A percentile compares a stretch with the other conserved stretches of the same genome.
These are phyloP conservation scores for Penicillium expansum DNA, from an alignment of 2,329 filamentous ascomycete genomes.

Conservation along the genomic window DNA sequence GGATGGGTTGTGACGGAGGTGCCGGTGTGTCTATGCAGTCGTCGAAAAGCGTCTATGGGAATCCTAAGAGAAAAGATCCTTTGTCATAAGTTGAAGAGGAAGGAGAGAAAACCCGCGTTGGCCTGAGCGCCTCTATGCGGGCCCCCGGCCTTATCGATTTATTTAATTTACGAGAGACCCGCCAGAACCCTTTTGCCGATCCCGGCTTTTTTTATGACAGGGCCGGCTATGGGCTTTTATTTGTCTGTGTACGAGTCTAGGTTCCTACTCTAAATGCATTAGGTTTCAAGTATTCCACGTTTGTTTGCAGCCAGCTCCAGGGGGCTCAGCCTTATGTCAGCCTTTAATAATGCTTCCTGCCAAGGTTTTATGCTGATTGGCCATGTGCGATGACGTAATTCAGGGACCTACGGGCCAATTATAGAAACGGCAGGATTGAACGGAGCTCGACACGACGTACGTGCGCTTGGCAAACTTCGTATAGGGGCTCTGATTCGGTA, in stretches of 20 bases:
- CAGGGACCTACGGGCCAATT: not conserved
- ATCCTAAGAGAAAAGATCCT: not conserved
- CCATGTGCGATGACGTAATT: not conserved
- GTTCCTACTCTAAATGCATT: not conserved
- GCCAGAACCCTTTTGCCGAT: not conserved
- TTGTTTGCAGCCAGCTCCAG: not conserved
- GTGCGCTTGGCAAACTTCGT: not conserved
- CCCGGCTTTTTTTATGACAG: not conserved
- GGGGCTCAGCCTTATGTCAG: not conserved
- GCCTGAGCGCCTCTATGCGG: conserved; percentile 21
- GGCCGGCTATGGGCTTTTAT: not conserved
- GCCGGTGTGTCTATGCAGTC: not conserved
- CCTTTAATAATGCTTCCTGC: not conserved
- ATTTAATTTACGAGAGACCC: conserved; percentile 7
- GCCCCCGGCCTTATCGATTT: conserved; percentile 22
- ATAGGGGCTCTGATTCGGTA: not conserved
- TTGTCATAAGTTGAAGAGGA: not conserved
- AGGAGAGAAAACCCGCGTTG: conserved; percentile 16
- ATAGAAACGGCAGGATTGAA: conserved; percentile 3
- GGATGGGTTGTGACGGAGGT: not conserved
- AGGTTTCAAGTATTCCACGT: not conserved
- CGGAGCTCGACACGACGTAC: not conserved
- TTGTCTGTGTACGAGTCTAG: not conserved
- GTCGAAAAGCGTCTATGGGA: not conserved
- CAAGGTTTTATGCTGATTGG: not conserved